Percentiles rank a stretch among this genome's conserved stretches.
Evolutionary conservation across 2,329 filamentous ascomycete species (phyloP).

Genomic region (Dendrostoma leiphaemia): DNA sequence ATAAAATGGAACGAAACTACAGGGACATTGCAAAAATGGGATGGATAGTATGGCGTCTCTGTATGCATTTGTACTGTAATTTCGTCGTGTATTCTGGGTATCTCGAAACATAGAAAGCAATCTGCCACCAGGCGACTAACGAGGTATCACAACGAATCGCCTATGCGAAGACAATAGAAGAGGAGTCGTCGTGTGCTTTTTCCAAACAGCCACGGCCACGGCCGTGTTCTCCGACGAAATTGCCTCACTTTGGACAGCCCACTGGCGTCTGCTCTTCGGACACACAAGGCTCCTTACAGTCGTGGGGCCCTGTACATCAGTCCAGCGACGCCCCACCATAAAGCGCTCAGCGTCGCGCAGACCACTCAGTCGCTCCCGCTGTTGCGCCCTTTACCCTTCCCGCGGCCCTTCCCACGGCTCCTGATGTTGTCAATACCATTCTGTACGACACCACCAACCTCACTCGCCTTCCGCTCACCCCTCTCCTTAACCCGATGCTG

Average conservation of each 20-base stretch:
- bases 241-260: too few relatives aligned
- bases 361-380: conserved; percentile 22
- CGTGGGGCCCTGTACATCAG: neutral
- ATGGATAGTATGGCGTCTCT: neutral
- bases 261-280: too few relatives aligned
- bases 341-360: too few relatives aligned
- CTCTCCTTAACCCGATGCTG: conserved; percentile 50
- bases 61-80: neutral
- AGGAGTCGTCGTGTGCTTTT: neutral
- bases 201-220: too few relatives aligned
- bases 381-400: conserved; percentile 11
- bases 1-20: neutral
- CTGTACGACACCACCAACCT: conserved; percentile 32
- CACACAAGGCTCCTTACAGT: too few relatives aligned
- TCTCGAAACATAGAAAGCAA: neutral
- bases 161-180: neutral
- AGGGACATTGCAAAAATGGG: too few relatives aligned
- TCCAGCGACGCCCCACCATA: neutral
- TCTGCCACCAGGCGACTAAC: neutral
- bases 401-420: conserved; percentile 26
- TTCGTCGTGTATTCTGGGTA: neutral
- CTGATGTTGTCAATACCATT: conserved; percentile 32
- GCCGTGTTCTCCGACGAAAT: too few relatives aligned
- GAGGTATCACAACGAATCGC: neutral
- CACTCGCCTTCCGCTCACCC: conserved; percentile 30